phyloP scores from a whole-genome alignment of 164 flowering plant species.

The Litsea cubeba region DNA sequence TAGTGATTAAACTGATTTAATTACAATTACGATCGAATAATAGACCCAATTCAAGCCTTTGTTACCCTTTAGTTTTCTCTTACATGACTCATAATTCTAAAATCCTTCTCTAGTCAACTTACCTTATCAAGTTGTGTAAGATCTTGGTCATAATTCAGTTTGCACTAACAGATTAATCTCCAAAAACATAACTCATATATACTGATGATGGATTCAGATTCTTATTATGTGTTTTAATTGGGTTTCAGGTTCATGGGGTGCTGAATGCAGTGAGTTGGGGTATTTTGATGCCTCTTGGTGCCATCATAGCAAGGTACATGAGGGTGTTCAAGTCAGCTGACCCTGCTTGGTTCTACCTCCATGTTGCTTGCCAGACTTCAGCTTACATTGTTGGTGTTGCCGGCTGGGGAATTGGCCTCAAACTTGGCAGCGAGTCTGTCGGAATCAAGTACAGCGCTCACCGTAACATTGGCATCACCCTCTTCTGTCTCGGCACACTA shows the following conservation, averaged over 20 bases:
- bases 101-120: too few relatives aligned
- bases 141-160: background rate
- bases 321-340: constrained; percentile 62
- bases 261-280: constrained; percentile 83
- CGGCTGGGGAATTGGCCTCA: constrained; percentile 34
- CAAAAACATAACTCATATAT: background rate
- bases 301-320: constrained; percentile 71
- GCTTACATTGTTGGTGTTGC: constrained; percentile 32
- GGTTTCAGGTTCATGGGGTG: constrained; percentile 70
- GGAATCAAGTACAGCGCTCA: constrained; percentile 19
- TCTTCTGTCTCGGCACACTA: constrained; percentile 25
- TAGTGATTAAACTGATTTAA: background rate
- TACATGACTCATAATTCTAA: too few relatives aligned
- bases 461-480: constrained; percentile 29
- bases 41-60: background rate
- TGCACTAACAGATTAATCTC: background rate
- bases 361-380: constrained; percentile 25
- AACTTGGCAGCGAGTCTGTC: constrained; percentile 26
- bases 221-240: background rate
- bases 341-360: constrained; percentile 43
- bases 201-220: background rate
- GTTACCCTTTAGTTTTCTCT: too few relatives aligned
- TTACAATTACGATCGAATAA: background rate
- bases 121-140: too few relatives aligned
- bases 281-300: constrained; percentile 77